Base-by-base conservation (phyloP, 257 asterid species). In the Penstemon eatonii region DNA sequence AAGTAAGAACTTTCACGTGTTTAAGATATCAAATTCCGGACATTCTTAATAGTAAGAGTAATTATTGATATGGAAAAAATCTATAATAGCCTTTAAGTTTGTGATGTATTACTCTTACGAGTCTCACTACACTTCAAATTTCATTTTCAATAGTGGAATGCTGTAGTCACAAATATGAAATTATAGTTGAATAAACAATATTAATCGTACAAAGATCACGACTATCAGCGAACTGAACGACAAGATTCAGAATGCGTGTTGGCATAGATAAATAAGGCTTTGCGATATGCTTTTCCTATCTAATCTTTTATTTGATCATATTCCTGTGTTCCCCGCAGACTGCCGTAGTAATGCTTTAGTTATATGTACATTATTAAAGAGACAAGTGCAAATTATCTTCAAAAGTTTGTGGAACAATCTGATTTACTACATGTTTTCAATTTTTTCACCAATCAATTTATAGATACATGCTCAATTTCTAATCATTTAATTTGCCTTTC, bases 251-350 rank as follows among this genome's bases (percentile, higher is more conserved):
- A 59, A 58, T n/a, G 46, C 39, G 63, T 40, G 36, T 50, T 51
- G 15, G 49, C 46, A 70, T 46, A n/a, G 37, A 45, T 42, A 39
- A 15, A 66, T 13, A 51, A 59, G 7, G 50, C 59, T 37, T 11
- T 42, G 15, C 15, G 4, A 50, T 52, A 38, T 63, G 58, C 60
- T 62, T 62, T 43, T 56, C 42, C 57, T 58, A 41, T 39, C 49
- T 4, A 72, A 18, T 65, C 44, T 57, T 65, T 15, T 19, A 19
- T 64, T 12, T 39, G 61, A 64, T 65, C 53, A 64, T n/a, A 55
- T 5, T 53, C 38, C 38, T 45, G 8, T 10, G 47, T 56, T 40
- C 46, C 57, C 42, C 13, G 39, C 60, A 49, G 25, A 49, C 18
- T 40, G 11, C 60, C 39, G 53, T 66, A 60, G 67, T 65, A 52